These are phyloP conservation scores for Pseudopyricularia javanii DNA, from an alignment of 2,329 filamentous ascomycete species.

Conservation along the genomic window DNA sequence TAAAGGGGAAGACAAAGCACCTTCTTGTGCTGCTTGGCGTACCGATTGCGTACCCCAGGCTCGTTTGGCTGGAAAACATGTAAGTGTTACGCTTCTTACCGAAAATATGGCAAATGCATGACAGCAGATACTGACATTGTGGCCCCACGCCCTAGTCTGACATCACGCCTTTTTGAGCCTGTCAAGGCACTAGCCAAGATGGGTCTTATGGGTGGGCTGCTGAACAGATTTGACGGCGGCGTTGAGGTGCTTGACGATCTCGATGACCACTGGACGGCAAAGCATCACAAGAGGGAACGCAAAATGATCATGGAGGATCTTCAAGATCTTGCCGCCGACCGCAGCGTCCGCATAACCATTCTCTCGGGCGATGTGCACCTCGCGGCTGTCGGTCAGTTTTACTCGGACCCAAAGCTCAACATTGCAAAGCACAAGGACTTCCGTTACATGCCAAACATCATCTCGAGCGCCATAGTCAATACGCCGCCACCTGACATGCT, in stretches of 20 bases:
- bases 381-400: conserved; percentile 87
- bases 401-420: conserved; percentile 70
- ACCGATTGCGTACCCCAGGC: conserved; percentile 67
- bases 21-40: conserved; percentile 78
- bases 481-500: conserved; percentile 77
- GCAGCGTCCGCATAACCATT: conserved; percentile 83
- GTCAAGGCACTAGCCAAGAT: conserved; percentile 78
- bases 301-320: conserved; percentile 79
- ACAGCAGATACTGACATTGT: background rate
- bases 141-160: conserved; percentile 42
- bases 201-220: conserved; percentile 65
- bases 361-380: conserved; percentile 90
- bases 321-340: conserved; percentile 85
- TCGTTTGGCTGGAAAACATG: conserved; percentile 63
- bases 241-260: conserved; percentile 86
- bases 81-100: conserved; percentile 23
- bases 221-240: conserved; percentile 85
- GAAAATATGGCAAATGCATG: background rate
- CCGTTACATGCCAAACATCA: conserved; percentile 91
- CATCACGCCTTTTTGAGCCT: conserved; percentile 75
- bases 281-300: conserved; percentile 83
- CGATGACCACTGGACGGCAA: conserved; percentile 96
- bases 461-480: conserved; percentile 91
- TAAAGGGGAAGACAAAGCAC: conserved; percentile 77
- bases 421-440: conserved; percentile 84